A percentile compares a stretch with the other conserved stretches of the same genome.
phyloP scores from a whole-genome alignment of 345 rosid genomes.

The Arabis alpina region DNA sequence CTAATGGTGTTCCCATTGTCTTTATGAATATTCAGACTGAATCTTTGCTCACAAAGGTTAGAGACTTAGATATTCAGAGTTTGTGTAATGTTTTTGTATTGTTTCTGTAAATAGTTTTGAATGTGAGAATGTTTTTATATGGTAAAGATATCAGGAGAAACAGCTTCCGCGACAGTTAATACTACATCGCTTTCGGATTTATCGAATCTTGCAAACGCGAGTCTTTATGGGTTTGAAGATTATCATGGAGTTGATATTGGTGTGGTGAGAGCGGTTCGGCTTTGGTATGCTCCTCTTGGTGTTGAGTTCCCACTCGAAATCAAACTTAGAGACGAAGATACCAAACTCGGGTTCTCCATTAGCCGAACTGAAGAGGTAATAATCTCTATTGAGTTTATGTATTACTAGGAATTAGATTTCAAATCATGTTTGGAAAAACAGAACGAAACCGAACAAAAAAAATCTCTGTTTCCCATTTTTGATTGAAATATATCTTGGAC shows the following conservation, averaged over 20 bases:
- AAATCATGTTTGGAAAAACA: too few species aligned
- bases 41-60: slow-evolving; percentile 92
- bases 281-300: slow-evolving; percentile 84
- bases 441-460: not conserved
- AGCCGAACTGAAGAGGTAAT: slow-evolving; percentile 97
- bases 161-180: slow-evolving; percentile 83
- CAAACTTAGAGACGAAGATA: slow-evolving; percentile 69
- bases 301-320: slow-evolving; percentile 75
- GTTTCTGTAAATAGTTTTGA: not conserved
- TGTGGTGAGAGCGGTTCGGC: slow-evolving; percentile 90
- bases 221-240: slow-evolving; percentile 95
- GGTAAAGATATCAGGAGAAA: slow-evolving; percentile 91
- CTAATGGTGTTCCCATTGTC: slow-evolving; percentile 76
- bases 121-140: slow-evolving; percentile 17
- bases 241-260: slow-evolving; percentile 98
- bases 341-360: slow-evolving; percentile 93
- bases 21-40: slow-evolving; percentile 95
- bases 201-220: slow-evolving; percentile 71
- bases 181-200: slow-evolving; percentile 83
- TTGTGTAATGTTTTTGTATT: not conserved
- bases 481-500: slow-evolving; percentile 22
- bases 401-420: not conserved
- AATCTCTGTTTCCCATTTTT: not conserved
- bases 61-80: not conserved
- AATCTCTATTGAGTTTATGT: too few species aligned